Conservation (phyloP, 139 green algal species). For the Closterium sp. region DNA sequence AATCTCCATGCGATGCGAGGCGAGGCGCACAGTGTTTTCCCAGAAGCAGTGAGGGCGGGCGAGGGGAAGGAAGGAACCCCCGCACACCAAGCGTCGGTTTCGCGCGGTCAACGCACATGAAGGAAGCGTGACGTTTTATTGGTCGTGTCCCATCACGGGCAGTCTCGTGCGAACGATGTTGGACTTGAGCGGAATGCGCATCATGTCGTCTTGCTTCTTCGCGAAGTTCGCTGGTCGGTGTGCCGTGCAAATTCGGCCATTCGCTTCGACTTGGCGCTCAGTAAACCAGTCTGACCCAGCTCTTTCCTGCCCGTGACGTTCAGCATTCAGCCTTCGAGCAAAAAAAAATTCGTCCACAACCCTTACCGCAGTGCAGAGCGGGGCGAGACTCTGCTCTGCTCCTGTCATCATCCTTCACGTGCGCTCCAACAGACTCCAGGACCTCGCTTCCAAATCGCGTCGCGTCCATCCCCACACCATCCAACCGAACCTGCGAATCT, state of each 20-base stretch:
- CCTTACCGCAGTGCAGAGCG: neutral
- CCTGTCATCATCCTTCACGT: neutral
- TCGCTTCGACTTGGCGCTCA: neutral
- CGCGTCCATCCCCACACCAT: neutral
- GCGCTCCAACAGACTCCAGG: neutral
- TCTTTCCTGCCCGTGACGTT: neutral
- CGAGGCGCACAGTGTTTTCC: neutral
- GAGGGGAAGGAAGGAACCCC: neutral
- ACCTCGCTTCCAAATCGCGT: neutral
- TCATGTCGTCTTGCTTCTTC: neutral
- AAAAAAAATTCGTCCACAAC: too few species aligned
- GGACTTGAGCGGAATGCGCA: neutral
- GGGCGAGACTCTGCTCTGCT: neutral
- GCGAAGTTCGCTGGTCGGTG: neutral
- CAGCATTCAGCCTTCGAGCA: neutral
- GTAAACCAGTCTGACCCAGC: neutral
- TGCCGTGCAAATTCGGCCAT: neutral
- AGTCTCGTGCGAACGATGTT: neutral
- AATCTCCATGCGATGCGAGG: neutral
- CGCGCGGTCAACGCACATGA: neutral
- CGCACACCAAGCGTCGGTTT: neutral
- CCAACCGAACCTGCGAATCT: neutral
- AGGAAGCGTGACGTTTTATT: neutral
- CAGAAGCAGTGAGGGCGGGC: neutral
- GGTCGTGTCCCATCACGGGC: neutral